These are phyloP conservation scores for Rhizopogon parksii DNA, from an alignment of 1,284 basidiomycete genomes.

Conservation along the genomic window DNA sequence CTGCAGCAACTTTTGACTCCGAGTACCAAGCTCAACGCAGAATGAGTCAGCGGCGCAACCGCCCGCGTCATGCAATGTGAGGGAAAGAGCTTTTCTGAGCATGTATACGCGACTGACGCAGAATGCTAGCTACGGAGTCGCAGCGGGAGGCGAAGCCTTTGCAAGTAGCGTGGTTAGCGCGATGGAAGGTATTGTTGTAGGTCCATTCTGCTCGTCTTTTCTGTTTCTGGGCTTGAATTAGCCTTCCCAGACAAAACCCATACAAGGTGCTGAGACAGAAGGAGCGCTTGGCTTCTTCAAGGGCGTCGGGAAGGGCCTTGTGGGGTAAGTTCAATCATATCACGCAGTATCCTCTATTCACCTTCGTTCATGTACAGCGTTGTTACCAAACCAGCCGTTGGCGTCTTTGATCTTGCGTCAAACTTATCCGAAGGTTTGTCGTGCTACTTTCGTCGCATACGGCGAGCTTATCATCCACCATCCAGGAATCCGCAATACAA, in stretches of 20 bases:
- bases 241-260: conserved; percentile 71
- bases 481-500: conserved; percentile 88
- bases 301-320: conserved; percentile 93
- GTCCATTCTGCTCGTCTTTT: conserved; percentile 19
- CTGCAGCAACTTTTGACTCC: conserved; percentile 92
- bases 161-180: conserved; percentile 94
- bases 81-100: conserved; percentile 17
- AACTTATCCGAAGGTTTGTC: conserved; percentile 86
- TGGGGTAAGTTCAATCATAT: conserved; percentile 57
- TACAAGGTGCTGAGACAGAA: conserved; percentile 93
- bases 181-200: conserved; percentile 89
- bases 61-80: conserved; percentile 92
- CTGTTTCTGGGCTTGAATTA: conserved; percentile 1
- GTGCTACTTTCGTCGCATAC: not conserved
- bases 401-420: conserved; percentile 92
- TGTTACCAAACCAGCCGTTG: conserved; percentile 95
- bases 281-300: conserved; percentile 97
- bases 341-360: conserved; percentile 8
- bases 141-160: conserved; percentile 90
- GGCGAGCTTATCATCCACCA: conserved; percentile 8
- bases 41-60: conserved; percentile 87
- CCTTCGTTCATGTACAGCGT: conserved; percentile 42
- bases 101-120: conserved; percentile 6
- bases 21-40: conserved; percentile 91
- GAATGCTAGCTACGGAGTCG: conserved; percentile 74